Conservation (phyloP, 768 basidiomycete species). For the Sporobolomyces pararoseus region DNA sequence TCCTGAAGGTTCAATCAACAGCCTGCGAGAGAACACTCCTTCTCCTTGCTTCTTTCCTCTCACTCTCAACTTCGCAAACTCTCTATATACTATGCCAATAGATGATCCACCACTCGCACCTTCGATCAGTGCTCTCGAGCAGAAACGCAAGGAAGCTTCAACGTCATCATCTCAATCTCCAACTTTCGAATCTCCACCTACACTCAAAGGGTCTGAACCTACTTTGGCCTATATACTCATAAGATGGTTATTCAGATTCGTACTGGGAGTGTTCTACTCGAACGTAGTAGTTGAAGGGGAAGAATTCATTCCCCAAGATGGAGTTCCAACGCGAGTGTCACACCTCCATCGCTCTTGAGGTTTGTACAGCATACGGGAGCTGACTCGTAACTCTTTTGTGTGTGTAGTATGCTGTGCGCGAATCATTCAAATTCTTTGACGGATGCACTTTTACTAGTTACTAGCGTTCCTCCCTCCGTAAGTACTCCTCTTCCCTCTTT, state of each 20-base stretch:
- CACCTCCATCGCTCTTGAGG: neutral
- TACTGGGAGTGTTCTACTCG: conserved; percentile 86
- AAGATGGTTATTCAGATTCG: conserved; percentile 54
- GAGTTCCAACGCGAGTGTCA: conserved; percentile 64
- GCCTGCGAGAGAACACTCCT: too few relatives aligned
- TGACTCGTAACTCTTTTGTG: neutral
- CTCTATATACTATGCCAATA: too few relatives aligned
- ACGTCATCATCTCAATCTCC: neutral
- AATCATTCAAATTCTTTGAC: conserved; percentile 85
- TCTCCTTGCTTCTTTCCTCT: too few relatives aligned
- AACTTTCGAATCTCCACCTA: neutral
- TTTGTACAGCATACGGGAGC: too few relatives aligned
- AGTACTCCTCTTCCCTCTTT: conserved; percentile 29
- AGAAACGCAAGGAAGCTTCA: too few relatives aligned
- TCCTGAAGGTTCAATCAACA: too few relatives aligned
- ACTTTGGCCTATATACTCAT: conserved; percentile 32
- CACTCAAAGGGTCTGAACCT: neutral
- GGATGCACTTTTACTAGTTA: conserved; percentile 73
- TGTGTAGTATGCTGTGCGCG: conserved; percentile 68
- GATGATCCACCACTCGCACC: conserved; percentile 5
- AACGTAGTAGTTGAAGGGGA: conserved; percentile 78
- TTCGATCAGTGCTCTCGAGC: too few relatives aligned
- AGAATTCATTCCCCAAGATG: conserved; percentile 66
- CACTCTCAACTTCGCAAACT: too few relatives aligned
- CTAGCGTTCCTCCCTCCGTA: conserved; percentile 68